Evolutionary conservation across 1,284 basidiomycete species (phyloP).

Genomic region (Farysia itapuensis): DNA sequence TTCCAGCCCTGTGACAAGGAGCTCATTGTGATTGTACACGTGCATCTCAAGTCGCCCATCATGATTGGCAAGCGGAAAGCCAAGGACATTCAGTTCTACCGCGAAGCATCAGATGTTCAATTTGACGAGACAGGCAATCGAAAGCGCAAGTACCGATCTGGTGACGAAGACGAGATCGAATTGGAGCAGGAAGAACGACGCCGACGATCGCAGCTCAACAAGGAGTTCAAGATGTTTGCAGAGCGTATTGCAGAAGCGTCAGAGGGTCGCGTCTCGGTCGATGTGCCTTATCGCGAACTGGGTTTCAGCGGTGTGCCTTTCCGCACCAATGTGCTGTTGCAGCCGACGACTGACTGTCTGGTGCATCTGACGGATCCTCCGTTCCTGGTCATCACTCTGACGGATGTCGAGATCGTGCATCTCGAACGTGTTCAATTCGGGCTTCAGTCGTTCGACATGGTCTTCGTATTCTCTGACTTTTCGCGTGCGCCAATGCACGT

Average conservation of each 20-base stretch:
- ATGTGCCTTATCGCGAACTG: conserved; percentile 94
- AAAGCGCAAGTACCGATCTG: conserved; percentile 93
- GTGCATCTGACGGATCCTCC: conserved; percentile 94
- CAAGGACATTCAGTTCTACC: conserved; percentile 97
- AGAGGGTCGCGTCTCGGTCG: conserved; percentile 82
- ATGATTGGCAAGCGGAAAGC: conserved; percentile 99
- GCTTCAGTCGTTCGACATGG: conserved; percentile 94
- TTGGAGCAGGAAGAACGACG: conserved; percentile 96
- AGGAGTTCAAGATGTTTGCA: conserved; percentile 90
- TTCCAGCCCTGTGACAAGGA: conserved; percentile 99
- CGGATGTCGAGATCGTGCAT: conserved; percentile 94
- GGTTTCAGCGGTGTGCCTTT: conserved; percentile 97
- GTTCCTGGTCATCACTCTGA: conserved; percentile 90
- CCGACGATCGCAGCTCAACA: conserved; percentile 84
- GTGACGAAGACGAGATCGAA: conserved; percentile 98
- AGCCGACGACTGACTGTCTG: conserved; percentile 95
- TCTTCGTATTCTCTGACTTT: conserved; percentile 95
- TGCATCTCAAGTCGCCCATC: conserved; percentile 92
- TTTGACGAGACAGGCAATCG: conserved; percentile 99
- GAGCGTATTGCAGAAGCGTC: conserved; percentile 85
- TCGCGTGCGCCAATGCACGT: conserved; percentile 76
- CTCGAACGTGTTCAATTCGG: conserved; percentile 96
- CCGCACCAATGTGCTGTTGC: conserved; percentile 88
- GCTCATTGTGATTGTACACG: conserved; percentile 87
- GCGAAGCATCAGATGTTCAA: conserved; percentile 94